Conservation (phyloP, 805 yeast genomes). For the Kuraishia hungarica region DNA sequence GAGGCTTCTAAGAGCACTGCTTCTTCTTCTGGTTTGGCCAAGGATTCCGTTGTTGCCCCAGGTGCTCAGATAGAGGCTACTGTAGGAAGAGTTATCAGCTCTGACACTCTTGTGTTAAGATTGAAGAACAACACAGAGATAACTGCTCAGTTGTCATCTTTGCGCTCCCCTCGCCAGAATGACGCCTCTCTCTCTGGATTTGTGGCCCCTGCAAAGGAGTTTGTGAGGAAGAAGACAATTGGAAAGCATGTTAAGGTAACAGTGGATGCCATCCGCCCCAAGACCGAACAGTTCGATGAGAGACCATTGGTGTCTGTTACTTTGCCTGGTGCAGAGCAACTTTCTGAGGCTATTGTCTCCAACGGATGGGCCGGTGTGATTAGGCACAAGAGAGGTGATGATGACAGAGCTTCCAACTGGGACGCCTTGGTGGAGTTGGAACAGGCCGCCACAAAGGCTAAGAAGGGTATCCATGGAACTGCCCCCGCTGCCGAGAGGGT, state of each 20-base stretch:
- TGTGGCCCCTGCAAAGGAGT: conserved; percentile 65
- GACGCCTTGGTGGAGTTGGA: conserved; percentile 69
- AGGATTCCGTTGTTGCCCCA: conserved; percentile 16
- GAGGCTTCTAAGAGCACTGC: conserved; percentile 8
- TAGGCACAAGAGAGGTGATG: conserved; percentile 66
- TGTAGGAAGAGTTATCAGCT: conserved; percentile 53
- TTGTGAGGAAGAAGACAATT: conserved; percentile 55
- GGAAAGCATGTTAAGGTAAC: conserved; percentile 61
- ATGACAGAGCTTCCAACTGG: conserved; percentile 68
- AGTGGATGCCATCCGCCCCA: conserved; percentile 58
- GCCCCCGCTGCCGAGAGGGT: conserved; percentile 50
- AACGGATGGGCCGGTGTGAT: conserved; percentile 73
- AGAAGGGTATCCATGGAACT: conserved; percentile 57
- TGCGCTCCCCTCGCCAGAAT: conserved; percentile 63
- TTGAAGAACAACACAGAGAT: conserved; percentile 40
- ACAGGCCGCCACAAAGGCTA: conserved; percentile 41
- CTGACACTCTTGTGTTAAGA: conserved; percentile 58
- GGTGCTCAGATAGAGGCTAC: conserved; percentile 47
- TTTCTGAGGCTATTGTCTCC: conserved; percentile 51
- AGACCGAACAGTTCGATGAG: conserved; percentile 52
- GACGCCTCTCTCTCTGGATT: conserved; percentile 50
- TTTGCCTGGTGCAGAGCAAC: conserved; percentile 43
- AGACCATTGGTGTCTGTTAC: conserved; percentile 57
- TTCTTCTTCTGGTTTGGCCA: conserved; percentile 7
- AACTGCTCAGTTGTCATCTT: conserved; percentile 68